Evolutionary conservation across 2,329 filamentous ascomycete genomes (phyloP), one percentile per base, ranked within the genome.

Genomic region (Clathrospora elynae): DNA sequence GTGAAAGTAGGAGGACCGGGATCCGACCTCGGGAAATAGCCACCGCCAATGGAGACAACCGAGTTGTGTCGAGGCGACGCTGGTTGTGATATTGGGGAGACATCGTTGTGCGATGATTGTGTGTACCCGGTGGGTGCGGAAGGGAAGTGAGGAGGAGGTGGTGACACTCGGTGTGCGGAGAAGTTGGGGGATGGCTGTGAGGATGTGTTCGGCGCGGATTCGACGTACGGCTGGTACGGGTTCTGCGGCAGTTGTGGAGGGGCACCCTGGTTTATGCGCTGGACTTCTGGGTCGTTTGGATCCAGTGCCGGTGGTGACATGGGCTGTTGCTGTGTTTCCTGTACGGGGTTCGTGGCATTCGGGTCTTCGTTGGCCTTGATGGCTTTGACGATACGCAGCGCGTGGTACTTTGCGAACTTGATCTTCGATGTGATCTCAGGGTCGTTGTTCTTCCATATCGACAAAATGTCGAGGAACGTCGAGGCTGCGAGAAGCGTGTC

Each of bases 331-430:
- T 75, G 71, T 6, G 74, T 69, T 41, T 81, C 76, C 38, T 84
- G 78, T 42, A 82, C 82, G 0, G 92, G 92, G 62, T 97, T 97
- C 6, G 88, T 87, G 41, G 86, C 83, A 70, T 99, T 99, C 3
- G 93, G 93, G 64, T 99, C 91, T 54, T 88, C 86, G 39, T 90
- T 90, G 26, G 91, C 88, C 63, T 91, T 93, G 61, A 96, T 81
- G 8, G 93, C 93, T 71, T 89, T 96, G 11, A 88, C 78, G 63
- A 99, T 99, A 44, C 93, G 83, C 23, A 92, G 76, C 2, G 92
- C 91, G 68, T 97, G 95, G 80, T 89, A 99, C 71, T 97, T 99
- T 28, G 92, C 90, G 67, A 89, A 99, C 69, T 95, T 96, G 72
- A 92, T 90, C 76, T 96, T 97, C 40, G 90, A 82, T 25, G 84